Evolutionary conservation across 495 filamentous ascomycete species (phyloP).

Genomic region (Penicillium paxilli): DNA sequence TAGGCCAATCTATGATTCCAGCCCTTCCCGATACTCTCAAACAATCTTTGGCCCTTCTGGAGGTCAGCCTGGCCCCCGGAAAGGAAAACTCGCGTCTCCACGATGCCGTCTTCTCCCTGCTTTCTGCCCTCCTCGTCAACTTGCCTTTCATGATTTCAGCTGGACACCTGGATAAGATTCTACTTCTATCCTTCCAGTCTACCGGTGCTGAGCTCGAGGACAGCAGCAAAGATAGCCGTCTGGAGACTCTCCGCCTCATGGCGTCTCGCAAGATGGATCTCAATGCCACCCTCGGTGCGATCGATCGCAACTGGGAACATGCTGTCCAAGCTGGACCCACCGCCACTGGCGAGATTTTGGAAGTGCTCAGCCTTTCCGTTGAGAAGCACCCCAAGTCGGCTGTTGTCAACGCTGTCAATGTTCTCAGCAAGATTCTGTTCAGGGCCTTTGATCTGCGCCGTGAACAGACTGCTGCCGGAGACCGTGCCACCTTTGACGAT

Average conservation of each 20-base stretch:
- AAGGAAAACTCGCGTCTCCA: conserved; percentile 63
- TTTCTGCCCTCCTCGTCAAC: conserved; percentile 73
- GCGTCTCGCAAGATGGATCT: conserved; percentile 68
- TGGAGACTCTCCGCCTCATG: conserved; percentile 66
- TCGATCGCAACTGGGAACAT: conserved; percentile 68
- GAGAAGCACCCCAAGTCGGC: conserved; percentile 73
- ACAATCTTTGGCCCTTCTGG: conserved; percentile 66
- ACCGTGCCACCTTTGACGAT: conserved; percentile 40
- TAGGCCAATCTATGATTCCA: conserved; percentile 82
- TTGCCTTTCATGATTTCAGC: conserved; percentile 84
- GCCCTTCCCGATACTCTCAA: conserved; percentile 74
- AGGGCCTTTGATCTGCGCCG: conserved; percentile 72
- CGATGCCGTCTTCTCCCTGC: conserved; percentile 76
- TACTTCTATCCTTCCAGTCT: conserved; percentile 69
- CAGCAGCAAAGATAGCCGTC: conserved; percentile 61
- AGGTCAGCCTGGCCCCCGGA: conserved; percentile 55
- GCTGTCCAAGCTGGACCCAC: conserved; percentile 58
- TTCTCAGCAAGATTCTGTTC: conserved; percentile 70
- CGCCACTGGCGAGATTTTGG: conserved; percentile 66
- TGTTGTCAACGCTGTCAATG: conserved; percentile 65
- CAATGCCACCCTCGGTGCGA: conserved; percentile 63
- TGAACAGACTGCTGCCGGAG: conserved; percentile 39
- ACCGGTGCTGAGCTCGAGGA: conserved; percentile 54
- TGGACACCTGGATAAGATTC: conserved; percentile 65
- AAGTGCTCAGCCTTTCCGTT: conserved; percentile 64